Conservation (phyloP, 257 asterid genomes). For the Solanum medicagineum region DNA sequence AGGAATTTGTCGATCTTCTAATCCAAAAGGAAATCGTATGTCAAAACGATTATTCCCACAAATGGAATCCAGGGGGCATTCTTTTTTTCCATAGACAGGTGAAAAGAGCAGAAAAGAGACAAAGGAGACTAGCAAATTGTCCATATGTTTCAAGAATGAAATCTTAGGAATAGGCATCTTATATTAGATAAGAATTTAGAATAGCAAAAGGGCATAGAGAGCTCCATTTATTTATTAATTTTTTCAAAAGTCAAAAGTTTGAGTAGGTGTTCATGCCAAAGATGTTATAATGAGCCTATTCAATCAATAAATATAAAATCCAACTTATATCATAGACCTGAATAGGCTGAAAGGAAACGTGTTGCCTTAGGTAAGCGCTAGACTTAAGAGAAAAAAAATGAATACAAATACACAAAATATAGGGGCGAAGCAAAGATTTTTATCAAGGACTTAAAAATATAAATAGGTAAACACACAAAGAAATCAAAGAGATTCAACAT, state of each 20-base stretch:
- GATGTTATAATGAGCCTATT: not conserved
- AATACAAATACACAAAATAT: not conserved
- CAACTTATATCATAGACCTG: not conserved
- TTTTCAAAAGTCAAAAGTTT: not conserved
- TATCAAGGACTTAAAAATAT: not conserved
- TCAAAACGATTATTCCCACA: not conserved
- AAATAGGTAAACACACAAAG: not conserved
- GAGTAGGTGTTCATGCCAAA: not conserved
- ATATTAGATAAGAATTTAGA: not conserved
- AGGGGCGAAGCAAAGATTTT: not conserved
- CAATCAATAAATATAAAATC: not conserved
- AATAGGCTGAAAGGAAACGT: not conserved
- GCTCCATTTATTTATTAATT: not conserved
- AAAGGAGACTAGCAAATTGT: not conserved
- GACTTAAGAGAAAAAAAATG: not conserved
- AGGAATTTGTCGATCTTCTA: not conserved
- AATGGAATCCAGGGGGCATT: constrained; percentile 11
- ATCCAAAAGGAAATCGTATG: constrained; percentile 4
- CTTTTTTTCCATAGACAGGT: constrained; percentile 13
- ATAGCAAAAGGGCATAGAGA: not conserved
- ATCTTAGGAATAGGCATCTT: not conserved
- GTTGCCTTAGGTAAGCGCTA: not conserved
- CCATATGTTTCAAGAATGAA: not conserved
- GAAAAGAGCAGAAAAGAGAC: not conserved
- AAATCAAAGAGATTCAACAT: not conserved